Evolutionary conservation across 441 rosid genomes (phyloP).

Genomic region (Brassica balearica): DNA sequence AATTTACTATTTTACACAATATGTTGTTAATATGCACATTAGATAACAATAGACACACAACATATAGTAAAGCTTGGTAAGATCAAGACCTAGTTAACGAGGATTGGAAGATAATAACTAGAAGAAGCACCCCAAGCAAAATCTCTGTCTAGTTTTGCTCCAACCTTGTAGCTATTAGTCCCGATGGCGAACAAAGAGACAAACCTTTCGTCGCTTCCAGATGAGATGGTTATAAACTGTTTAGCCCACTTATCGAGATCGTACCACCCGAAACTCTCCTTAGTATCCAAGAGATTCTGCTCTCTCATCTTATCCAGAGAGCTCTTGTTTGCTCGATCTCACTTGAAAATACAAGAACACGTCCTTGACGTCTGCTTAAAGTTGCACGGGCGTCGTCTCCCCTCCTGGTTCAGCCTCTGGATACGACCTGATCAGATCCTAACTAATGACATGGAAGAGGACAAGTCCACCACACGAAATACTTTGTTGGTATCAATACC

Average conservation of each 20-base stretch:
- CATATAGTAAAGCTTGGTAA: background rate
- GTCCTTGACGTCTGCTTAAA: conserved; percentile 45
- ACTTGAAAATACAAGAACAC: conserved; percentile 37
- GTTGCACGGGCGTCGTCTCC: conserved; percentile 34
- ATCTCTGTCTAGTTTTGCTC: background rate
- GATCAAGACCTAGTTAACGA: background rate
- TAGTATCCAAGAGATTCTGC: conserved; percentile 59
- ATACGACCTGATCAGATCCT: conserved; percentile 34
- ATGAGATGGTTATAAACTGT: conserved; percentile 34
- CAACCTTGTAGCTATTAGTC: background rate
- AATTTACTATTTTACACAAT: no score
- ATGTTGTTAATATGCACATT: no score
- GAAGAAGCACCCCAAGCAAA: background rate
- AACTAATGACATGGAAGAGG: background rate
- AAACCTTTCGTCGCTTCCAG: conserved; percentile 39
- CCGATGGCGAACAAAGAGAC: background rate
- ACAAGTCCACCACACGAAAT: conserved; percentile 10
- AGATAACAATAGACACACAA: no score
- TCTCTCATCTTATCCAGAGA: conserved; percentile 54
- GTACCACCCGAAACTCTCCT: conserved; percentile 55
- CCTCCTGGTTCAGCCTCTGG: conserved; percentile 48
- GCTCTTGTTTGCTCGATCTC: conserved; percentile 52
- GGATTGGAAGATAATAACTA: background rate
- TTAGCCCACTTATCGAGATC: conserved; percentile 63
- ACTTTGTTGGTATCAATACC: conserved; percentile 49